These are phyloP conservation scores for Melanomma pulvis-pyrius DNA, from an alignment of 495 filamentous ascomycete genomes.

Conservation along the genomic window DNA sequence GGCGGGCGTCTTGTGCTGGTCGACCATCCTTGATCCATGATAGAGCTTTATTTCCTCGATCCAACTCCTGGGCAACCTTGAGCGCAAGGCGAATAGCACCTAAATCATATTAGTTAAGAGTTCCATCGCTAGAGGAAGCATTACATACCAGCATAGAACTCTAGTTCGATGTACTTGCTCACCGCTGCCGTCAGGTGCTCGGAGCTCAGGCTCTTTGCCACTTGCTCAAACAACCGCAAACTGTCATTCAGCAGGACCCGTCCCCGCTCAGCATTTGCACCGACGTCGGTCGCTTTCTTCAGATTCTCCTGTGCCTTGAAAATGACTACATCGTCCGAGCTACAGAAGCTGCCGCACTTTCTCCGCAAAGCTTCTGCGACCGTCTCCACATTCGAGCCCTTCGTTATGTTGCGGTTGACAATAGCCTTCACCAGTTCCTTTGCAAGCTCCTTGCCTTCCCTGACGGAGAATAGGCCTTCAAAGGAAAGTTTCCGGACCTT, in stretches of 20 bases:
- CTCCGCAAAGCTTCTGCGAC: slow-evolving; percentile 89
- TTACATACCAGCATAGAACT: slow-evolving; percentile 73
- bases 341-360: slow-evolving; percentile 94
- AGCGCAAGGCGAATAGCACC: slow-evolving; percentile 91
- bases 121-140: slow-evolving; percentile 11
- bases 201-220: slow-evolving; percentile 76
- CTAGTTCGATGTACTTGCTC: slow-evolving; percentile 71
- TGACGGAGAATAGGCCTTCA: slow-evolving; percentile 78
- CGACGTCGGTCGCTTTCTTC: slow-evolving; percentile 79
- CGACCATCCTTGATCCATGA: slow-evolving; percentile 71
- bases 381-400: slow-evolving; percentile 93
- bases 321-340: slow-evolving; percentile 90
- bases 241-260: slow-evolving; percentile 86
- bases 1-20: slow-evolving; percentile 67
- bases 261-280: slow-evolving; percentile 72
- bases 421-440: slow-evolving; percentile 97
- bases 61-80: slow-evolving; percentile 74
- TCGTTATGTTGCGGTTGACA: slow-evolving; percentile 94
- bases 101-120: slow-evolving; percentile 19
- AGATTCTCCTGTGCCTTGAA: slow-evolving; percentile 97
- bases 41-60: slow-evolving; percentile 80
- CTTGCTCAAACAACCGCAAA: slow-evolving; percentile 81
- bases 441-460: slow-evolving; percentile 82
- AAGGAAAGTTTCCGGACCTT: slow-evolving; percentile 77
- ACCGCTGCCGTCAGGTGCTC: slow-evolving; percentile 79